Percentiles rank a stretch among this genome's conserved stretches.
Evolutionary conservation across 129 eudicot species (phyloP).

Genomic region (Ambrosia trifida): DNA sequence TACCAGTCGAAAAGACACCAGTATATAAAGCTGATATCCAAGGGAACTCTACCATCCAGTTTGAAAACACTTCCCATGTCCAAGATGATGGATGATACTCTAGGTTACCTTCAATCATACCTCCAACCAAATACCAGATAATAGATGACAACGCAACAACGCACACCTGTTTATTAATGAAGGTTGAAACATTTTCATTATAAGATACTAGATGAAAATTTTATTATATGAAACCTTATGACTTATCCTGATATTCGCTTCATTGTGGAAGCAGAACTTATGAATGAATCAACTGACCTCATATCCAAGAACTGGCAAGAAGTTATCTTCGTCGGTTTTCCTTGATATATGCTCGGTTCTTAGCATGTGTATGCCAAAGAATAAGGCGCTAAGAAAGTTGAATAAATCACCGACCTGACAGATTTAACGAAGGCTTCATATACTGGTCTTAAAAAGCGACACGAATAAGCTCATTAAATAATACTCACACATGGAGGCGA

Average conservation of each 20-base stretch:
- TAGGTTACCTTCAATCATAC: slow-evolving; percentile 38
- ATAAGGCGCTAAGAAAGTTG: slow-evolving; percentile 76
- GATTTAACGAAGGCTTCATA: slow-evolving; percentile 7
- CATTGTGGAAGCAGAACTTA: slow-evolving; percentile 7
- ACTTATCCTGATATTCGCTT: neutral
- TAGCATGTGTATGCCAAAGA: slow-evolving; percentile 89
- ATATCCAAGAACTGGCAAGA: slow-evolving; percentile 80
- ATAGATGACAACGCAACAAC: slow-evolving; percentile 66
- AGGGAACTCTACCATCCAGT: slow-evolving; percentile 60
- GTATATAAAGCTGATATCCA: slow-evolving; percentile 91
- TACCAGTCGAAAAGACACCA: slow-evolving; percentile 75
- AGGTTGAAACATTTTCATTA: slow-evolving; percentile 17
- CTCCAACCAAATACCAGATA: slow-evolving; percentile 61
- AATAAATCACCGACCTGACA: slow-evolving; percentile 77
- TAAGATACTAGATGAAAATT: neutral
- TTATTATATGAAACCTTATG: too few relatives aligned
- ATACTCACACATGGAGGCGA: slow-evolving; percentile 78
- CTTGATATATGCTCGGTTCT: slow-evolving; percentile 81
- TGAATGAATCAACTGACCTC: slow-evolving; percentile 54
- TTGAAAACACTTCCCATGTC: slow-evolving; percentile 47
- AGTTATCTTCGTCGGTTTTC: slow-evolving; percentile 56
- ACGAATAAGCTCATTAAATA: neutral
- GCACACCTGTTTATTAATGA: slow-evolving; percentile 45
- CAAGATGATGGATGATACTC: slow-evolving; percentile 57
- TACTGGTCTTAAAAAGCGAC: neutral